Evolutionary conservation across 768 basidiomycete species (phyloP).

Genomic region (Rhodosporidiobolus sp.): DNA sequence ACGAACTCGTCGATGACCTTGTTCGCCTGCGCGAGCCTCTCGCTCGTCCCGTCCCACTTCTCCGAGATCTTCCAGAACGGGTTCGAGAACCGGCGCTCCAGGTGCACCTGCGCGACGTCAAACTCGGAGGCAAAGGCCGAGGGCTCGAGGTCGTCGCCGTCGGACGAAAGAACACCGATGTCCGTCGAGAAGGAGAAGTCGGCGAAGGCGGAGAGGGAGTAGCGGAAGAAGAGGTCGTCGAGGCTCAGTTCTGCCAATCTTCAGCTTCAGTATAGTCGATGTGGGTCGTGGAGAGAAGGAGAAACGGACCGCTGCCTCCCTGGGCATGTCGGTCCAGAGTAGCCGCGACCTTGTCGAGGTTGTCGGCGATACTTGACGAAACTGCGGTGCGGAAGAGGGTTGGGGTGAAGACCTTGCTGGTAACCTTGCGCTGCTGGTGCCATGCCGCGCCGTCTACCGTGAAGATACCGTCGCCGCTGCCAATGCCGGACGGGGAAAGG

Average conservation of each 20-base stretch:
- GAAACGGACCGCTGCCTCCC: background rate
- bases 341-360: background rate
- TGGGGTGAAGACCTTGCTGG: slow-evolving; percentile 1
- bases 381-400: background rate
- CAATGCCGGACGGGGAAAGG: too few relatives aligned
- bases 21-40: background rate
- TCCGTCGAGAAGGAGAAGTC: slow-evolving; percentile 4
- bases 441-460: background rate
- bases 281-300: too few relatives aligned
- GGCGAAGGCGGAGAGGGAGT: slow-evolving; percentile 15
- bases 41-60: background rate
- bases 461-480: slow-evolving; percentile 4
- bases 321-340: background rate
- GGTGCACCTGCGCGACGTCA: background rate
- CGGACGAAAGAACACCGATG: background rate
- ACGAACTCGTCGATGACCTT: slow-evolving; percentile 8
- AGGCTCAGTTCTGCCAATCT: background rate
- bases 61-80: slow-evolving; percentile 10
- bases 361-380: background rate
- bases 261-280: background rate
- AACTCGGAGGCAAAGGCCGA: background rate
- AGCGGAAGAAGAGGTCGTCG: slow-evolving; percentile 16
- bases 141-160: too few relatives aligned
- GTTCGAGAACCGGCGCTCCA: background rate
- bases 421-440: background rate